Conservation (phyloP, 768 basidiomycete species). For the Leucosporidium creatinivorum region DNA sequence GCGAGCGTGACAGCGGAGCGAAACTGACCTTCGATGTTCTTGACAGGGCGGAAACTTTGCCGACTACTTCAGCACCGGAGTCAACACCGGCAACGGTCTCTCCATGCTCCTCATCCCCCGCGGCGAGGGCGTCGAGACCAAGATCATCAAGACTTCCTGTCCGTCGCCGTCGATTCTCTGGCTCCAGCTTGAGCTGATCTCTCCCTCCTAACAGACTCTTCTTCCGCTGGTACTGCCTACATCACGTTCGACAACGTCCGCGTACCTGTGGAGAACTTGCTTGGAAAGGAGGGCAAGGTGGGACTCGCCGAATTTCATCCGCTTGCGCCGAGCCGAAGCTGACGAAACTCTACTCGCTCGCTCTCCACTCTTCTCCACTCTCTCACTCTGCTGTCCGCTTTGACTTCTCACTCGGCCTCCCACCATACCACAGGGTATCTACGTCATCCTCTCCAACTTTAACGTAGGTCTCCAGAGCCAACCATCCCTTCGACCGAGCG, state of each 20-base stretch:
- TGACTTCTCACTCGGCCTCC: too few relatives aligned
- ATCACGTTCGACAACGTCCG: constrained; percentile 36
- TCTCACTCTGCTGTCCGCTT: too few relatives aligned
- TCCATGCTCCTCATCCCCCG: constrained; percentile 38
- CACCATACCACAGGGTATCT: constrained; percentile 6
- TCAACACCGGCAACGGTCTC: constrained; percentile 36
- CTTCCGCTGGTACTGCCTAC: constrained; percentile 36
- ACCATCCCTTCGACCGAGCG: not conserved
- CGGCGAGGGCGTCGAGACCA: constrained; percentile 34
- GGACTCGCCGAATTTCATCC: constrained; percentile 8
- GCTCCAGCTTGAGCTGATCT: not conserved
- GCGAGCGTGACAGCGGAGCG: not conserved
- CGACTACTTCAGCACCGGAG: constrained; percentile 32
- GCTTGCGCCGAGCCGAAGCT: not conserved
- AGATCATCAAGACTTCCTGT: constrained; percentile 29
- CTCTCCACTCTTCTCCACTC: too few relatives aligned
- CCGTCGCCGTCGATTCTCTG: not conserved
- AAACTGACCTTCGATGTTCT: not conserved
- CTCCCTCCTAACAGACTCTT: constrained; percentile 10
- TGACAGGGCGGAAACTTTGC: constrained; percentile 20
- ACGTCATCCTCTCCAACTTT: constrained; percentile 38
- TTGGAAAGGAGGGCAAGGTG: constrained; percentile 38
- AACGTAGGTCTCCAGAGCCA: constrained; percentile 4
- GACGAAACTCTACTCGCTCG: not conserved
- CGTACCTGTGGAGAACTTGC: constrained; percentile 38